Percentiles rank a stretch among this genome's conserved stretches.
phyloP scores from a whole-genome alignment of 202 grass and related monocot genomes.

The Setaria viridis region DNA sequence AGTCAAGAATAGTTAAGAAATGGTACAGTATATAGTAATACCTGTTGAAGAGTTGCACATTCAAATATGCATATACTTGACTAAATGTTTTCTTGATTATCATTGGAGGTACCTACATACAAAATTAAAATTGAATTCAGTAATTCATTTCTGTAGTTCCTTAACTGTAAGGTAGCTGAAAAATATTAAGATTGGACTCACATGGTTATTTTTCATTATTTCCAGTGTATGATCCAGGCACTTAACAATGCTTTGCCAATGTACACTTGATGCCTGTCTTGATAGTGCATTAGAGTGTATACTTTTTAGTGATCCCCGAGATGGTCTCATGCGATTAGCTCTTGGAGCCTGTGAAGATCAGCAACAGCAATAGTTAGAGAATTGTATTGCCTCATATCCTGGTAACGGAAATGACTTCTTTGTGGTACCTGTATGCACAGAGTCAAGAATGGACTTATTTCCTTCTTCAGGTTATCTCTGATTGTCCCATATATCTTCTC shows the following conservation, averaged over 20 bases:
- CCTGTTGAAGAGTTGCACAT: slow-evolving; percentile 97
- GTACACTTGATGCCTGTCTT: slow-evolving; percentile 80
- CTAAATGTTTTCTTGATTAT: slow-evolving; percentile 90
- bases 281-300: slow-evolving; percentile 74
- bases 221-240: slow-evolving; percentile 69
- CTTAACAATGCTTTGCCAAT: slow-evolving; percentile 90
- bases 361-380: slow-evolving; percentile 25
- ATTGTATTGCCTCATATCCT: background rate
- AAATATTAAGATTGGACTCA: slow-evolving; percentile 51
- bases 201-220: slow-evolving; percentile 74
- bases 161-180: slow-evolving; percentile 17
- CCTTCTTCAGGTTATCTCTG: slow-evolving; percentile 91
- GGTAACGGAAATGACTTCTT: slow-evolving; percentile 29
- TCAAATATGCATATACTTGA: slow-evolving; percentile 90
- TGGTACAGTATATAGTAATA: slow-evolving; percentile 42
- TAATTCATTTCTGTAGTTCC: slow-evolving; percentile 33
- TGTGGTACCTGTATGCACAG: slow-evolving; percentile 87
- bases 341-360: slow-evolving; percentile 75
- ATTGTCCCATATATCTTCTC: slow-evolving; percentile 98
- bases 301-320: slow-evolving; percentile 79
- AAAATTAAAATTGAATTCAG: slow-evolving; percentile 31
- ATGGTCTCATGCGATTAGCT: slow-evolving; percentile 69
- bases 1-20: slow-evolving; percentile 32
- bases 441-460: slow-evolving; percentile 83
- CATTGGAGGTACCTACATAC: slow-evolving; percentile 78